These are phyloP conservation scores for Pythium periplocum DNA, from an alignment of 352 stramenopile genomes.

Conservation along the genomic window DNA sequence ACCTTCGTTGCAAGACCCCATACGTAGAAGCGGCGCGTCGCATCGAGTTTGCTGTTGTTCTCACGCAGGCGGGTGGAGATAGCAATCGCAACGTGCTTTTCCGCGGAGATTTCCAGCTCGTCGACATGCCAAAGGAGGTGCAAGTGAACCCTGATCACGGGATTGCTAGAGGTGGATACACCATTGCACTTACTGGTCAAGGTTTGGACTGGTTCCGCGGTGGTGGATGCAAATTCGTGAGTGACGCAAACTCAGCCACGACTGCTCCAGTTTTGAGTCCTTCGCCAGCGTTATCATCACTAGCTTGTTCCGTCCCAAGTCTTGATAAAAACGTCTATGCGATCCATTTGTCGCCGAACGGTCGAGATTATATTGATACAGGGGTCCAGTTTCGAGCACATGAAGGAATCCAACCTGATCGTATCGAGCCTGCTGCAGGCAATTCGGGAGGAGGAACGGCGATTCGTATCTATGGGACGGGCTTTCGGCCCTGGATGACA, in stretches of 20 bases:
- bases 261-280: background rate
- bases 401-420: background rate
- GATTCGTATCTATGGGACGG: slow-evolving; percentile 2
- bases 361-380: slow-evolving; percentile 11
- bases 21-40: background rate
- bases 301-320: slow-evolving; percentile 10
- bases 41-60: slow-evolving; percentile 4
- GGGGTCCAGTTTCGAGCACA: slow-evolving; percentile 7
- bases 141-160: slow-evolving; percentile 3
- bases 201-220: background rate
- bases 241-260: slow-evolving; percentile 1
- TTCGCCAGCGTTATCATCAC: background rate
- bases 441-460: slow-evolving; percentile 1
- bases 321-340: slow-evolving; percentile 7
- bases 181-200: slow-evolving; percentile 7
- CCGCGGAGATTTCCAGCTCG: slow-evolving; percentile 11
- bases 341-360: slow-evolving; percentile 17
- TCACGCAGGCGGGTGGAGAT: background rate
- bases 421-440: background rate
- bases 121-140: background rate
- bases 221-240: slow-evolving; percentile 3
- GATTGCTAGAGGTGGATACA: slow-evolving; percentile 3
- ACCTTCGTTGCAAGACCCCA: slow-evolving; percentile 9
- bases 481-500: slow-evolving; percentile 16
- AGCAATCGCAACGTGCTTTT: background rate